Evolutionary conservation across 306 rosid genomes (phyloP).

Genomic region (Acmispon strigosus): DNA sequence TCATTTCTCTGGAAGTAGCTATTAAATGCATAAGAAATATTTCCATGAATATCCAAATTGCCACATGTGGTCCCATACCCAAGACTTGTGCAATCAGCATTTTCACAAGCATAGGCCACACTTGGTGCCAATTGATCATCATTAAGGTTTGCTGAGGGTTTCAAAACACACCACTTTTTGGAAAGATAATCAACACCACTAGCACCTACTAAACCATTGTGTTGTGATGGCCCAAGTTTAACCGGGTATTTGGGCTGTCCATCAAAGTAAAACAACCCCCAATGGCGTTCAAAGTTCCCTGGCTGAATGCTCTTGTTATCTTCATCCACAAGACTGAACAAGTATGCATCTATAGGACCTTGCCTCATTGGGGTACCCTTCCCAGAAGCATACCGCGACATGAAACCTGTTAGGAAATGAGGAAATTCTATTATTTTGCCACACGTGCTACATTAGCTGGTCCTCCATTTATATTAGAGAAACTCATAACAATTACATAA

Average conservation of each 20-base stretch:
- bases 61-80: conserved; percentile 82
- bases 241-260: conserved; percentile 77
- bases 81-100: conserved; percentile 81
- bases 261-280: conserved; percentile 82
- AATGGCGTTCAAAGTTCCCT: conserved; percentile 90
- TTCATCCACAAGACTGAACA: conserved; percentile 80
- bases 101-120: conserved; percentile 70
- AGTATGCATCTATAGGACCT: conserved; percentile 65
- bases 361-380: conserved; percentile 86
- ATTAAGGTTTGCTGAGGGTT: conserved; percentile 58
- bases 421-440: too few relatives aligned
- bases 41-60: conserved; percentile 52
- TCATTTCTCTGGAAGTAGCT: conserved; percentile 69
- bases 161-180: conserved; percentile 69
- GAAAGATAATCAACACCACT: conserved; percentile 43
- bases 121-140: conserved; percentile 55
- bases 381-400: conserved; percentile 52
- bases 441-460: too few relatives aligned
- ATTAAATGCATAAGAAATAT: conserved; percentile 82
- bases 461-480: too few relatives aligned
- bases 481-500: too few relatives aligned
- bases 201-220: conserved; percentile 52
- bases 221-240: conserved; percentile 41
- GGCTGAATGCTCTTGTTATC: conserved; percentile 82
- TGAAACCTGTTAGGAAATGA: conserved; percentile 36